phyloP scores from a whole-genome alignment of 2,329 filamentous ascomycete species.

The Plectosphaerella cucumerina region DNA sequence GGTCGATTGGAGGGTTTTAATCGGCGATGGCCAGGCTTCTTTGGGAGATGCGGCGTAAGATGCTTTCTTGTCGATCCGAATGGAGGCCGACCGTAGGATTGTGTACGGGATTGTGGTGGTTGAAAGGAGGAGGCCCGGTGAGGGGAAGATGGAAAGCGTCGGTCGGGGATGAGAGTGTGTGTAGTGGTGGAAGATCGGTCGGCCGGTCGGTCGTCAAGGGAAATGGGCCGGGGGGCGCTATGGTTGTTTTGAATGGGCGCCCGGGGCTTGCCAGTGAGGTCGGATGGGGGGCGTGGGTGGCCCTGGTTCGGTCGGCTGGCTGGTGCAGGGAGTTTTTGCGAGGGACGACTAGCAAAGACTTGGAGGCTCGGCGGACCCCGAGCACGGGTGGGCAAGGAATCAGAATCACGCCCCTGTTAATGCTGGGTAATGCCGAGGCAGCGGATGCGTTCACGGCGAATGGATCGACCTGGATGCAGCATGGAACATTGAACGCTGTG shows the following conservation, averaged over 20 bases:
- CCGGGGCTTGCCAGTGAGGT: too few species aligned
- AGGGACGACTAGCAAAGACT: not conserved
- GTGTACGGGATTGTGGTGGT: slow-evolving; percentile 4
- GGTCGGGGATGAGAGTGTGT: not conserved
- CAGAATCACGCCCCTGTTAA: too few species aligned
- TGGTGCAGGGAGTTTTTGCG: not conserved
- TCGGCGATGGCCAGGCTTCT: slow-evolving; percentile 11
- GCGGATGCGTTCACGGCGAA: too few species aligned
- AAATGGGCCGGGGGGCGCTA: not conserved
- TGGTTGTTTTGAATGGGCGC: not conserved
- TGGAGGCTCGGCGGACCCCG: not conserved
- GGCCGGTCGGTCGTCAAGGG: not conserved
- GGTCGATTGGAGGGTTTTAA: not conserved
- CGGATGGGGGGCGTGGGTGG: not conserved
- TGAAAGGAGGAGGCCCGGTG: slow-evolving; percentile 7
- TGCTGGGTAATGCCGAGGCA: too few species aligned
- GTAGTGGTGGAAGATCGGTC: too few species aligned
- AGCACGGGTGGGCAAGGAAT: not conserved
- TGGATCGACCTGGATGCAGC: too few species aligned
- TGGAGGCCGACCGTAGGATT: slow-evolving; percentile 4
- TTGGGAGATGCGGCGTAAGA: not conserved
- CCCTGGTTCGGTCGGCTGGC: not conserved
- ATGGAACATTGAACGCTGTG: too few species aligned
- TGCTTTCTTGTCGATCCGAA: not conserved
- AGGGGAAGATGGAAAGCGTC: slow-evolving; percentile 11